Evolutionary conservation across 2,329 filamentous ascomycete species (phyloP).

Genomic region (Cercospora sp.): DNA sequence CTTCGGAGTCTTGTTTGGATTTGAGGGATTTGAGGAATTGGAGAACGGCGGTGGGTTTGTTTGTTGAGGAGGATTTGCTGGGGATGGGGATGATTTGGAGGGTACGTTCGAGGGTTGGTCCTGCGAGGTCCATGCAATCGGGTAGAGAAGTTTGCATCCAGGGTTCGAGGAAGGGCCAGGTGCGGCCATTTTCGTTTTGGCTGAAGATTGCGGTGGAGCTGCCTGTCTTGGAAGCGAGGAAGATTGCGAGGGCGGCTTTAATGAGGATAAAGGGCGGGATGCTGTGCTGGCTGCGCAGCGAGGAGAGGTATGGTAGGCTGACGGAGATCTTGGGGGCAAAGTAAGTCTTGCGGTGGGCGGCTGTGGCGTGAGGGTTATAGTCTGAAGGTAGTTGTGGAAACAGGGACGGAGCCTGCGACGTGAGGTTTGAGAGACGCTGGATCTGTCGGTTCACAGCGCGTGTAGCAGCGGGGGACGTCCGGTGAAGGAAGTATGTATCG

Average conservation of each 20-base stretch:
- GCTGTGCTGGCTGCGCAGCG: neutral
- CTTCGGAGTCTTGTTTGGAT: conserved; percentile 7
- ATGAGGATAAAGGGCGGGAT: conserved; percentile 4
- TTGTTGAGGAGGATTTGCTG: neutral
- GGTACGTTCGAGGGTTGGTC: neutral
- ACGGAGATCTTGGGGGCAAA: neutral
- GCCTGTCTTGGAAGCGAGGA: neutral
- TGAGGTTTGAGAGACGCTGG: neutral
- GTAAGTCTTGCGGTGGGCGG: neutral
- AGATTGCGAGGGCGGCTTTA: neutral
- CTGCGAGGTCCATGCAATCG: conserved; percentile 10
- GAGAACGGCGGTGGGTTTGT: neutral
- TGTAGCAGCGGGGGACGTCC: neutral
- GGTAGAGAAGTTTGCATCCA: conserved; percentile 8
- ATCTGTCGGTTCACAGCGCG: conserved; percentile 1
- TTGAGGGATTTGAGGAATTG: conserved; percentile 1
- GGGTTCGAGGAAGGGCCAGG: conserved; percentile 3
- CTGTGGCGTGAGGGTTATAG: neutral
- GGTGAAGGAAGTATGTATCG: conserved; percentile 2
- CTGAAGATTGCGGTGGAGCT: neutral
- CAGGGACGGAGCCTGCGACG: neutral
- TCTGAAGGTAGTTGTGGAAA: neutral
- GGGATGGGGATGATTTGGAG: conserved; percentile 2
- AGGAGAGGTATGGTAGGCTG: neutral
- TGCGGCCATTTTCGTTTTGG: neutral